Evolutionary conservation across 805 yeast species (phyloP), one percentile per base, ranked within the genome.

Genomic region (Kuraishia hungarica): DNA sequence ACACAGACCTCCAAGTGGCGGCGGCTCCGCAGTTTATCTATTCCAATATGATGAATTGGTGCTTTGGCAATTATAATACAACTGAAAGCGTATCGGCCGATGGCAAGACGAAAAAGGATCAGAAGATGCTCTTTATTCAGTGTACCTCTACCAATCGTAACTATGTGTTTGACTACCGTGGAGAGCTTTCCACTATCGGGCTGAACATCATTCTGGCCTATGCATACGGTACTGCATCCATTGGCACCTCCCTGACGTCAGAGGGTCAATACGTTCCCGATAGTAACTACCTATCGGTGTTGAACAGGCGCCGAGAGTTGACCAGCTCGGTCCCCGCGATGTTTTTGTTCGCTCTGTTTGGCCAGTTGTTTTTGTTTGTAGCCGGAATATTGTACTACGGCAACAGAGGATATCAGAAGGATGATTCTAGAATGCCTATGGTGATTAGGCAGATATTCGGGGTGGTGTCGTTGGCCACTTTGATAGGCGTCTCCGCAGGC

Each of bases 11-110:
- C 2, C 77, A 79, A 58, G 82, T 81, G 15, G 67, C 68, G 5
- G 57, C 61, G 28, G 78, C 82, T 1, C 84, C 86, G 1, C 83
- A 81, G 61, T 75, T 68, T 56, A 70, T 79, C 4, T 58, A 69
- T 11, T 68, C 75, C 0, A 67, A 75, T 6, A 52, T 78, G 2
- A 69, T 74, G 72, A 64, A 67, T 52, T 78, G 78, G 73, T 80
- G 84, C 60, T 71, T 66, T 53, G 80, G 79, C 1, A 66, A 64
- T 53, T 76, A 74, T 58, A 68, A 69, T 20, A 57, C 47, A 21
- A 57, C 51, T 20, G 61, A 39, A 67, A 67, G 2, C 39, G 57
- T 57, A 24, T 20, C 48, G 5, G 48, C 50, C 2, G 50, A 56
- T 13, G 54, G 61, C 19, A 8, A 43, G 22, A 8, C 19, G 1